Evolutionary conservation across 345 rosid genomes (phyloP), one percentile per base, ranked within the genome.

Genomic region (Citrus medica): DNA sequence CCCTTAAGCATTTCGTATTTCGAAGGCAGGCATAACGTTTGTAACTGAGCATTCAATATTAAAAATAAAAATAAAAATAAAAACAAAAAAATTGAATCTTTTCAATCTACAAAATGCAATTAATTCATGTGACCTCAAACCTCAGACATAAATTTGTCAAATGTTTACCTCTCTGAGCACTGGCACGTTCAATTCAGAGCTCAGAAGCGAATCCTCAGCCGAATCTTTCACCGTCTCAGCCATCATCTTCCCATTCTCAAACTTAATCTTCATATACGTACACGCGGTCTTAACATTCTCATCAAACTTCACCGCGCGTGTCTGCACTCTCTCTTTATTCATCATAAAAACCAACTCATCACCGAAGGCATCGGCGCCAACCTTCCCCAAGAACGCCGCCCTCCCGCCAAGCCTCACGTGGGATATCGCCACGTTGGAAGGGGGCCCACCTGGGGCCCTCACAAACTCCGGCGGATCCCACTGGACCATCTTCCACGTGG

Each of bases 381-480:
- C 94, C 83, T 95, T 95, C 68, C 99, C 99, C 90, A 95, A 90
- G 46, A 95, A 88, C 37, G 98, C 97, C 6, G 97, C 98, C 81
- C 99, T 87, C 7, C 99, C 98, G 0, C 98, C 97, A 1, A 93
- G 87, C 83, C 99, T 79, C 62, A 88, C 95, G 73, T 91, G 97
- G 9, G 97, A 88, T 75, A 93, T 89, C 9, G 97, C 98, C 81
- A 93, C 98, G 77, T 93, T 92, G 17, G 92, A 90, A 14, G 93
- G 91, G 1, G 98, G 84, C 62, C 99, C 97, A 32, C 98, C 98
- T 0, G 95, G 99, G 10, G 96, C 93, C 75, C 97, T 78, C 5
- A 81, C 91, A 76, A 93, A 93, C 86, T 96, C 97, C 59, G 98
- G 97, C 17, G 98, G 98, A 70, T 91, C 93, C 97, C 97, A 93